Conservation (phyloP, 129 eudicot species). For the Escallonia herrerae region DNA sequence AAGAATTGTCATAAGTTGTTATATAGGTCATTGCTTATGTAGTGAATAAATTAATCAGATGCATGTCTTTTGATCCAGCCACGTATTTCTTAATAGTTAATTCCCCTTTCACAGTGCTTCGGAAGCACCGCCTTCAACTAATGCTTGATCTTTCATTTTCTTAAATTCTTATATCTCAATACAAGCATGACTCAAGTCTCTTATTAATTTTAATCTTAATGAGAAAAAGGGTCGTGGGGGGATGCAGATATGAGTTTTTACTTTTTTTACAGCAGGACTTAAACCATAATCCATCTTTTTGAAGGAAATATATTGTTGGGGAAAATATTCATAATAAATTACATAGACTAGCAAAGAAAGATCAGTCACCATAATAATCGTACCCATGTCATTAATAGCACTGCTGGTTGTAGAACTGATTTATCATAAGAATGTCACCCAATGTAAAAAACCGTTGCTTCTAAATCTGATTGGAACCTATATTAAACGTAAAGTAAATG, state of each 20-base stretch:
- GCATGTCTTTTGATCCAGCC: neutral
- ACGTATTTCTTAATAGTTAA: too few relatives aligned
- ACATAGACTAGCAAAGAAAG: too few relatives aligned
- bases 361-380: too few relatives aligned
- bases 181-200: slow-evolving; percentile 1
- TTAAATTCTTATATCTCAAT: neutral
- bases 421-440: too few relatives aligned
- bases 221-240: neutral
- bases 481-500: too few relatives aligned
- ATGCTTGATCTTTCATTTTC: neutral
- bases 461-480: too few relatives aligned
- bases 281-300: neutral
- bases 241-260: neutral
- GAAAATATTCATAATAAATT: too few relatives aligned
- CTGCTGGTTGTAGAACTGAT: too few relatives aligned
- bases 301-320: too few relatives aligned
- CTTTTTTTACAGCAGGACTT: neutral
- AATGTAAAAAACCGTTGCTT: too few relatives aligned
- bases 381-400: too few relatives aligned
- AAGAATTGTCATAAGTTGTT: slow-evolving; percentile 11
- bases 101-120: neutral
- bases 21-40: neutral
- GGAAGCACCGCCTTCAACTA: neutral
- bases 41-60: too few relatives aligned
- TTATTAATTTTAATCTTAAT: neutral